A percentile compares a stretch with the other conserved stretches of the same genome.
Evolutionary conservation across 2,329 filamentous ascomycete species (phyloP).

Genomic region (Mycosphaerella sp.): DNA sequence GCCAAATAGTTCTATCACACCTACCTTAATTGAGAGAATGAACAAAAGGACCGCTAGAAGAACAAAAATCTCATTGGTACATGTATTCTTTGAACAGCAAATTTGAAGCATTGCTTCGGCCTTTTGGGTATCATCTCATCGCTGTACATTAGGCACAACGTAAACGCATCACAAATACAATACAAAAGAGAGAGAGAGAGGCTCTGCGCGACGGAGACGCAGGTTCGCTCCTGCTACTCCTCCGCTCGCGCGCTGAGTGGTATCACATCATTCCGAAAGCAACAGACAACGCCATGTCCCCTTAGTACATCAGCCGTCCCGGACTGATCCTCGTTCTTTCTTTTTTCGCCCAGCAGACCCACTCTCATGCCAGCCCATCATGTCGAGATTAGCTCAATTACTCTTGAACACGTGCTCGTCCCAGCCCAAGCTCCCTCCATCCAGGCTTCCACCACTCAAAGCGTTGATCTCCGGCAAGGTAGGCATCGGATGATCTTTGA

Average conservation of each 20-base stretch:
- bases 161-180: no score
- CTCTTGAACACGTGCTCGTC: constrained; percentile 29
- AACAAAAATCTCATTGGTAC: no score
- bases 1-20: no score
- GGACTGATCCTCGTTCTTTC: background rate
- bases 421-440: constrained; percentile 30
- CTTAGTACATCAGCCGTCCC: background rate
- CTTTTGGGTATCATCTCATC: background rate
- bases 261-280: background rate
- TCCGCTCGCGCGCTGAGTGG: background rate
- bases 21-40: no score
- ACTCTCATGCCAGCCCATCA: background rate
- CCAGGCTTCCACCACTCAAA: constrained; percentile 22
- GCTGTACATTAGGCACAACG: background rate
- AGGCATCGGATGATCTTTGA: constrained; percentile 24
- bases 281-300: background rate
- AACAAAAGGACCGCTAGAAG: no score
- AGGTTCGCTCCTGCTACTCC: background rate
- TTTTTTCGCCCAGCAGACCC: background rate
- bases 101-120: background rate
- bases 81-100: no score
- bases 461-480: constrained; percentile 29
- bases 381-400: background rate
- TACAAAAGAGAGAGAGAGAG: background rate
- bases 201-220: background rate